Base-by-base conservation (phyloP, 2,329 filamentous ascomycete species). In the Fusarium sp. region DNA sequence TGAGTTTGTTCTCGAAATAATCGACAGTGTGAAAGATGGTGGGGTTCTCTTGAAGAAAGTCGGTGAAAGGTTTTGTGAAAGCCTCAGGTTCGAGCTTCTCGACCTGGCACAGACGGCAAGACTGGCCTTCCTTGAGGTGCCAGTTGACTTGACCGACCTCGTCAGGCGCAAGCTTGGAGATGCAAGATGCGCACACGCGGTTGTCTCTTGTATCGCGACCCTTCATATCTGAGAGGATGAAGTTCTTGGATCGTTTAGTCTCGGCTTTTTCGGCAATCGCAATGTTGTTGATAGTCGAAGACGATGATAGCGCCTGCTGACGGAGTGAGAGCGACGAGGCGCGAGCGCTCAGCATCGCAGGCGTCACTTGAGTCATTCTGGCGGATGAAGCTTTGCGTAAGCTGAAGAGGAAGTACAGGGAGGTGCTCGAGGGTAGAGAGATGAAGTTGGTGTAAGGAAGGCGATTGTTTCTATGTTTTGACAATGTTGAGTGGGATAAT, bases 1-100 rank as follows among this genome's bases (percentile, higher is more conserved):
- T 83, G 47, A 97, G 85, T 74, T 94, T 90, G 58, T 85, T 83
- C 73, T 90, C 89, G 77, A 97, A 93, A 72, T 93, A 88, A 59
- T 89, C 87, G 27, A 97, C 94, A 2, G 93, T 89, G 75, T 99
- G 96, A 78, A 97, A 99, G 46, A 97, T 88, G 10, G 96, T 98
- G 0, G 96, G 96, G 76, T 97, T 97, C 65, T 92, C 86, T 44
- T 89, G 92, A 82, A 98, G 87, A 77, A 97, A 98, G 52, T 93
- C 86, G 77, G 91, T 90, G 78, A 97, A 97, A 1, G 94, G 93
- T 79, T 93, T 85, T 10, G 92, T 92, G 78, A 94, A 97, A 61
- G 84, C 84, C 73, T 89, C 88, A 6, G 88, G 86, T 53, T 82
- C 81, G 68, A 78, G 75, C 55, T 81, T 76, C 65, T 75, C 75